Conservation (phyloP, 2,329 filamentous ascomycete species). For the Ceratocystis albifundus region DNA sequence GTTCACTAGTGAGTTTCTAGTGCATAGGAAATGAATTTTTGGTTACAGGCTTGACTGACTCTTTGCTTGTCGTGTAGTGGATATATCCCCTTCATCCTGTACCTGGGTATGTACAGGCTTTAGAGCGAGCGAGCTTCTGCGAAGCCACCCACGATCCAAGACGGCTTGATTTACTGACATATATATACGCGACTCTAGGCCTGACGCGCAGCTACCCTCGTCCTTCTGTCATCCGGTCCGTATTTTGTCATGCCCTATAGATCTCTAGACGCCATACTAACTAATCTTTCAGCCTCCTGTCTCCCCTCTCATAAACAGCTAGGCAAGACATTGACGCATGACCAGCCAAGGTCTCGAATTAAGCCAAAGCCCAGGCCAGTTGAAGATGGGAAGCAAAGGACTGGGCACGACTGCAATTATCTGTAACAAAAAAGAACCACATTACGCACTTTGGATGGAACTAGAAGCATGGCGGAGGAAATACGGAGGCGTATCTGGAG, state of each 20-base stretch:
- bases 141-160: slow-evolving; percentile 1
- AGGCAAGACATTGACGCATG: neutral
- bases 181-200: slow-evolving; percentile 40
- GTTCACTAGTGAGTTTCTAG: slow-evolving; percentile 75
- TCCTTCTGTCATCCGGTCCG: slow-evolving; percentile 56
- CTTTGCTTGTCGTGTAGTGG: slow-evolving; percentile 45
- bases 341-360: neutral
- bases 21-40: neutral
- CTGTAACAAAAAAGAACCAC: neutral
- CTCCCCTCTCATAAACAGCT: slow-evolving; percentile 47
- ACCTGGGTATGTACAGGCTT: slow-evolving; percentile 58
- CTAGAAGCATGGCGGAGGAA: neutral
- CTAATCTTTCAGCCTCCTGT: slow-evolving; percentile 41
- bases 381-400: neutral
- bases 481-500: neutral
- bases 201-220: slow-evolving; percentile 90
- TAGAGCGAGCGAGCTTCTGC: slow-evolving; percentile 21
- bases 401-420: neutral
- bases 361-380: neutral
- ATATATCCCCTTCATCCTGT: slow-evolving; percentile 92
- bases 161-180: slow-evolving; percentile 25
- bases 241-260: neutral
- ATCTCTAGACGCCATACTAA: neutral
- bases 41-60: neutral
- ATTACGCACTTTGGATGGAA: neutral